Evolutionary conservation across 495 filamentous ascomycete genomes (phyloP).

Genomic region (Talaromyces liani): DNA sequence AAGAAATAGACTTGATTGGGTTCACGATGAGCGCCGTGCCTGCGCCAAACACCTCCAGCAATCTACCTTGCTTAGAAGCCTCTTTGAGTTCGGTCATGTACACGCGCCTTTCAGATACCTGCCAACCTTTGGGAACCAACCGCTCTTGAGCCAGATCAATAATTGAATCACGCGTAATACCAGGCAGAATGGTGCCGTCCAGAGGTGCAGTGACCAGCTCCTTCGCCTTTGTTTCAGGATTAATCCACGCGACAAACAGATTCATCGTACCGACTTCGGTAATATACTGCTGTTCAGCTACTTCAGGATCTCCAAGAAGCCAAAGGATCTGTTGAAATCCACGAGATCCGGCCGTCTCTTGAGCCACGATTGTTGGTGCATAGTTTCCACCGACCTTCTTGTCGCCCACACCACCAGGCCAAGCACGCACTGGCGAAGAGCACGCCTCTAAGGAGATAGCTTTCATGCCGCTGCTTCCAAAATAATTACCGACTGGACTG

Average conservation of each 20-base stretch:
- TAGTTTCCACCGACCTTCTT: constrained; percentile 27
- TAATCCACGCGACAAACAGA: constrained; percentile 63
- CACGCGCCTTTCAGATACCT: constrained; percentile 65
- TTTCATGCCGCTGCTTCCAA: constrained; percentile 9
- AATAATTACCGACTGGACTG: constrained; percentile 12
- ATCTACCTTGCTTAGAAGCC: constrained; percentile 62
- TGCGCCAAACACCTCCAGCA: constrained; percentile 75
- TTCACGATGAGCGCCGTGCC: constrained; percentile 60
- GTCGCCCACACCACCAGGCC: constrained; percentile 21
- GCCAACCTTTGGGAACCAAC: constrained; percentile 69
- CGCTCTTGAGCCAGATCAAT: constrained; percentile 65
- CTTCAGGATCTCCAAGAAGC: constrained; percentile 16
- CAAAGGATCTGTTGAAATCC: constrained; percentile 23
- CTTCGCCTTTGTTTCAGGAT: constrained; percentile 64
- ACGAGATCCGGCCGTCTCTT: constrained; percentile 8
- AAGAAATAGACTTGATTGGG: constrained; percentile 68
- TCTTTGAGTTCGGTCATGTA: constrained; percentile 67
- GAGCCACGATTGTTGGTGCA: constrained; percentile 17
- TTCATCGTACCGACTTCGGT: constrained; percentile 96
- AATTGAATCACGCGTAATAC: constrained; percentile 72
- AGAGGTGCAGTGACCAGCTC: constrained; percentile 77
- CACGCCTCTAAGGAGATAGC: constrained; percentile 6
- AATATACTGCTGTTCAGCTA: constrained; percentile 59
- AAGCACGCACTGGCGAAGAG: constrained; percentile 15
- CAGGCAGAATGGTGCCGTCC: constrained; percentile 80